phyloP scores from a whole-genome alignment of 345 rosid genomes.

The Eucalyptus albens region DNA sequence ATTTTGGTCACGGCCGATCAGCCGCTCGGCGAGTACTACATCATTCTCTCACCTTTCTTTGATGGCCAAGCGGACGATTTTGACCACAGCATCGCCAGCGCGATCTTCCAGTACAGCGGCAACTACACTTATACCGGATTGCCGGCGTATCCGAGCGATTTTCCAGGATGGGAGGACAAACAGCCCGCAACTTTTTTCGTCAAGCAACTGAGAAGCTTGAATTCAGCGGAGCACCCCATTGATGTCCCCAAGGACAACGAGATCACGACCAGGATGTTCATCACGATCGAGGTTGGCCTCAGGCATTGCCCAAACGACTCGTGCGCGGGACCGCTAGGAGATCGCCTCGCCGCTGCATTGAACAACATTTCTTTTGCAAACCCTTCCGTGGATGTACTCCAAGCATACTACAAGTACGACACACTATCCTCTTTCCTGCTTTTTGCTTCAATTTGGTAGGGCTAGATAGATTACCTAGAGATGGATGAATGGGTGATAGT shows the following conservation, averaged over 20 bases:
- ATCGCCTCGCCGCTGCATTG: constrained; percentile 25
- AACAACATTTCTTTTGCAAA: constrained; percentile 22
- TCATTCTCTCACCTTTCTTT: constrained; percentile 1
- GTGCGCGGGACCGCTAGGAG: constrained; percentile 21
- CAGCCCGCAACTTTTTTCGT: not conserved
- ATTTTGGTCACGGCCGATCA: constrained; percentile 10
- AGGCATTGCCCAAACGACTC: not conserved
- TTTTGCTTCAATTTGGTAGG: no score
- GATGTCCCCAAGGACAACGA: constrained; percentile 5
- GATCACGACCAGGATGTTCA: not conserved
- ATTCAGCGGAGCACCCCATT: not conserved
- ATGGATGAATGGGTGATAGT: no score
- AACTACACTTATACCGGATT: not conserved
- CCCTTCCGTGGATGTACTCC: constrained; percentile 14
- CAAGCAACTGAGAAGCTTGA: not conserved
- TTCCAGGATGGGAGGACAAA: not conserved
- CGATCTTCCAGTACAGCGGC: constrained; percentile 23
- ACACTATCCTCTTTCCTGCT: not conserved
- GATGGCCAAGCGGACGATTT: not conserved
- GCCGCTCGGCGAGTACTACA: constrained; percentile 6
- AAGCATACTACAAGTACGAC: constrained; percentile 25
- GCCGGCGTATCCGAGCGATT: not conserved
- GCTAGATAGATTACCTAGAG: no score
- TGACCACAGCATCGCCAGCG: constrained; percentile 12
- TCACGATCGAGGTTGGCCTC: not conserved